Percentiles rank a stretch among this genome's conserved stretches.
phyloP scores from a whole-genome alignment of 352 stramenopile genomes.

The Phytophthora sojae region DNA sequence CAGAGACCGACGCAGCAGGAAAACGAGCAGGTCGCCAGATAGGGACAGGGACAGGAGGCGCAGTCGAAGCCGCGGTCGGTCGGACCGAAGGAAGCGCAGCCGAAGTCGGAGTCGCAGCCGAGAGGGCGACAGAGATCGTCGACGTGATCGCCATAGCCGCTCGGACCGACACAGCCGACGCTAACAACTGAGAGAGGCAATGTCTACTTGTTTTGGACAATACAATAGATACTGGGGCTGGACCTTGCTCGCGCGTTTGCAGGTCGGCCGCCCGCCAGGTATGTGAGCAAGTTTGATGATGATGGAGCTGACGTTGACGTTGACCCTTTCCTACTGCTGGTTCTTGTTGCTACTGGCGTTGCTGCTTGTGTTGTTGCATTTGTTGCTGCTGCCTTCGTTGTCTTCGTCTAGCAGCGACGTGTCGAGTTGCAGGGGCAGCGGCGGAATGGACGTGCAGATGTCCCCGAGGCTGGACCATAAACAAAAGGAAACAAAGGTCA shows the following conservation, averaged over 20 bases:
- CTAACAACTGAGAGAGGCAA: constrained; percentile 13
- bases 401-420: constrained; percentile 63
- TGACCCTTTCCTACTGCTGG: constrained; percentile 3
- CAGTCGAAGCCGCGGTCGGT: constrained; percentile 16
- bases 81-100: no score
- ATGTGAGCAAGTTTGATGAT: constrained; percentile 24
- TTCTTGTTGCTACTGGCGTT: constrained; percentile 16
- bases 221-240: constrained; percentile 24
- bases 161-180: constrained; percentile 40
- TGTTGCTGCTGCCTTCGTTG: constrained; percentile 18
- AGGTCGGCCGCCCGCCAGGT: neutral
- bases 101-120: constrained; percentile 8
- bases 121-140: constrained; percentile 17
- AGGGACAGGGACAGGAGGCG: constrained; percentile 6
- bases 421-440: constrained; percentile 72
- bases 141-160: constrained; percentile 10
- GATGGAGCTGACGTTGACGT: neutral
- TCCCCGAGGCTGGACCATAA: constrained; percentile 47
- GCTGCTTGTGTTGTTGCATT: constrained; percentile 3
- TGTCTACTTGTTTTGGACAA: constrained; percentile 19
- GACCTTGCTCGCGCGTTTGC: constrained; percentile 5
- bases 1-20: constrained; percentile 2
- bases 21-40: no score
- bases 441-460: constrained; percentile 72
- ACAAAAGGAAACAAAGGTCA: constrained; percentile 2